Evolutionary conservation across 164 flowering plant genomes (phyloP), one percentile per base, ranked within the genome.

Genomic region (Brasenia schreberi): DNA sequence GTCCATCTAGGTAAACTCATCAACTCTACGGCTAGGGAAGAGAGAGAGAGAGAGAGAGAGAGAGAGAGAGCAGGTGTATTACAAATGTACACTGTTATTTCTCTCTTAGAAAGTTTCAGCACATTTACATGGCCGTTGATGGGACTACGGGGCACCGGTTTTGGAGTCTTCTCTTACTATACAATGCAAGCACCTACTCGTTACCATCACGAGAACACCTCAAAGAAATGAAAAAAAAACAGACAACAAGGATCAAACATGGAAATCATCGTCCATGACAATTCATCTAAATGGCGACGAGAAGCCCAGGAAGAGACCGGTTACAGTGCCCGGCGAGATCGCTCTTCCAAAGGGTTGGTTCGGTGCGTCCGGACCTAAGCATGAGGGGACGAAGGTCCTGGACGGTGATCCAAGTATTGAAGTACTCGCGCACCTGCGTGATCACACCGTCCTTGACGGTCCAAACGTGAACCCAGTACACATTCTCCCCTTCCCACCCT

Each of bases 401-500:
- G 17, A 90, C 89, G 0, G 83, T 83, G 5, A 88, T 83, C 92
- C 89, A 87, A 0, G 97, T 90, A 60, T 90, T 90, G 73, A 90
- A 90, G 63, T 88, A 90, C 79, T 88, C 97, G 42, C 97, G 72
- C 7, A 88, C 82, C 68, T 82, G 87, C 0, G 85, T 83, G 5
- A 87, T 80, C 61, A 84, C 5, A 1, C 76, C 97, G 61, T 82
- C 80, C 67, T 79, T 81, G n/a, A 90, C 10, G 0, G 81, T 87
- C 97, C 97, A 90, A 0, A 85, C 97, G 27, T 88, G 97, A 4
- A 87, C 97, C 97, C 95, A 90, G 39, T 90, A 90, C 5, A 75
- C 90, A 23, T 77, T 71, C 0, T 76, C 82, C 0, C 95, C 95
- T 66, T 90, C 91, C 95, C 95, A 88, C 1, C 97, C 97, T 61